Percentiles rank a stretch among this genome's conserved stretches.
Evolutionary conservation across 2,329 filamentous ascomycete genomes (phyloP).

Genomic region (Epichloe festucae): DNA sequence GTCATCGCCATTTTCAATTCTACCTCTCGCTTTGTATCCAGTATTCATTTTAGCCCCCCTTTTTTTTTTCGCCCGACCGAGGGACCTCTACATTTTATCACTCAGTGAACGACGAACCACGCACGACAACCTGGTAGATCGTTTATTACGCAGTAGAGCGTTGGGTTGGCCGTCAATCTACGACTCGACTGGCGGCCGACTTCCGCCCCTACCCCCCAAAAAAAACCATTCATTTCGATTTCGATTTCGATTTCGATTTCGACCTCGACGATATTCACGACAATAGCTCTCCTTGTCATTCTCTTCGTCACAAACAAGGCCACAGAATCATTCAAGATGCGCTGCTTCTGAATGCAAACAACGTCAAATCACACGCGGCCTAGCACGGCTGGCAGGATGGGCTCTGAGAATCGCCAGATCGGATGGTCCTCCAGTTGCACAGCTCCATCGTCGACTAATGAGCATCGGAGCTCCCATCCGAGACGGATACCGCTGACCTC

Average conservation of each 20-base stretch:
- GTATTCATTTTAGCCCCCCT: background rate
- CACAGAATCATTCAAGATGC: slow-evolving; percentile 9
- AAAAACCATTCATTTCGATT: background rate
- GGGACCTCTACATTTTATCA: background rate
- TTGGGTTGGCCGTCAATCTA: no score
- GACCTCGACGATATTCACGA: background rate
- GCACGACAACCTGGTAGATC: no score
- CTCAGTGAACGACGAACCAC: background rate
- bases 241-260: background rate
- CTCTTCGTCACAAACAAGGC: background rate
- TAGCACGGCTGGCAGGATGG: slow-evolving; percentile 7
- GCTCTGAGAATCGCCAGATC: background rate
- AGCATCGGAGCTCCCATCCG: background rate
- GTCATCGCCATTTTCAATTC: background rate
- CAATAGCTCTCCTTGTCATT: background rate
- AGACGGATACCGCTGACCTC: background rate
- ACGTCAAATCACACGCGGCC: slow-evolving; percentile 5
- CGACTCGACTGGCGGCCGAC: no score
- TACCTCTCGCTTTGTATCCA: background rate
- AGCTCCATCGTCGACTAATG: background rate
- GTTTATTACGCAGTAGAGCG: no score
- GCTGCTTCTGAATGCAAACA: slow-evolving; percentile 10
- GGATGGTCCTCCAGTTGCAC: background rate
- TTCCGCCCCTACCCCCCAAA: no score
- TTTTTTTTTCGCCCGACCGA: background rate